A percentile compares a stretch with the other conserved stretches of the same genome.
Evolutionary conservation across 2,329 filamentous ascomycete species (phyloP).

Genomic region (Colletotrichum sp.): DNA sequence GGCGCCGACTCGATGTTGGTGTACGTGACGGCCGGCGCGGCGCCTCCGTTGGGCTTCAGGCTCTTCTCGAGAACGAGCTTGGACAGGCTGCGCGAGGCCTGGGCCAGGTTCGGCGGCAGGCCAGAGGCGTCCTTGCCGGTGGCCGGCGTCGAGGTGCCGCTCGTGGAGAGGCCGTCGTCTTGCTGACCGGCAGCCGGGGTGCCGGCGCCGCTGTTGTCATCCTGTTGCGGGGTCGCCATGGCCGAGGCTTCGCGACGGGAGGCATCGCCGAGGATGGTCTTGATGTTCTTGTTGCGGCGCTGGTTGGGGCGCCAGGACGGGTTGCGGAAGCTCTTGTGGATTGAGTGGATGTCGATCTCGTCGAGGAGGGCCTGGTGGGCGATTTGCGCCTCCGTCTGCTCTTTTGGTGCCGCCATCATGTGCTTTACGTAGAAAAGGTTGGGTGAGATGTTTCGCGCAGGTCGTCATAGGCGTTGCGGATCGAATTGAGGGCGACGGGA

Average conservation of each 20-base stretch:
- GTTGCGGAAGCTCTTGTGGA: constrained; percentile 90
- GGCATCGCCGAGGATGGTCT: constrained; percentile 91
- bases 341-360: constrained; percentile 86
- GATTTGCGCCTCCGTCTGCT: constrained; percentile 75
- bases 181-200: constrained; percentile 55
- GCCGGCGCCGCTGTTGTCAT: constrained; percentile 75
- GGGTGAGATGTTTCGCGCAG: background rate
- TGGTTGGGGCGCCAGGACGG: constrained; percentile 89
- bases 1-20: constrained; percentile 97
- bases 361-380: constrained; percentile 88
- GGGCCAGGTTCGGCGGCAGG: constrained; percentile 76
- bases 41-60: constrained; percentile 47
- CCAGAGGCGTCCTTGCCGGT: constrained; percentile 37
- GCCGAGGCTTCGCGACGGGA: constrained; percentile 82
- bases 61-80: constrained; percentile 90
- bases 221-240: constrained; percentile 74
- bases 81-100: constrained; percentile 84
- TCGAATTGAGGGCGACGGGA: background rate
- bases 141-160: constrained; percentile 62
- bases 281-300: constrained; percentile 98
- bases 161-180: constrained; percentile 61
- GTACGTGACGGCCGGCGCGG: constrained; percentile 81
- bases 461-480: background rate
- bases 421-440: constrained; percentile 44
- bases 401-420: constrained; percentile 68